Percentiles rank a stretch among this genome's conserved stretches.
These are phyloP conservation scores for Tirmania nivea DNA, from an alignment of 495 filamentous ascomycete species.

Conservation along the genomic window DNA sequence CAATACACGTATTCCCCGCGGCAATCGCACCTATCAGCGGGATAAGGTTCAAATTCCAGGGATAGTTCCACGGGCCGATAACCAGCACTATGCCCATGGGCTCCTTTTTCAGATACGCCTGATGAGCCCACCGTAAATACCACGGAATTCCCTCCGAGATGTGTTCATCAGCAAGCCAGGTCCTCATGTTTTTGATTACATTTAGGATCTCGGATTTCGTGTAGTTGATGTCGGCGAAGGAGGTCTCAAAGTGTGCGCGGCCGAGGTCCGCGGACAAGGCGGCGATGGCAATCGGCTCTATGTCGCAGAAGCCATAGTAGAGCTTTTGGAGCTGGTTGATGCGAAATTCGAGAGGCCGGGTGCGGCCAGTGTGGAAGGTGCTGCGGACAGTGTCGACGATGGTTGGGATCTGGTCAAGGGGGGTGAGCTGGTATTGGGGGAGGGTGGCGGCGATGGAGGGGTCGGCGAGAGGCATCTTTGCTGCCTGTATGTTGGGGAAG, in stretches of 20 bases:
- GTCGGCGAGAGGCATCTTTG: too few relatives aligned
- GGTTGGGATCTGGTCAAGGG: background rate
- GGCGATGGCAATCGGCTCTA: slow-evolving; percentile 41
- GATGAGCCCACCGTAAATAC: slow-evolving; percentile 29
- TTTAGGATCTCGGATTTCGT: slow-evolving; percentile 58
- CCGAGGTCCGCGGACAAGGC: slow-evolving; percentile 53
- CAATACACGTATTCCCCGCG: slow-evolving; percentile 66
- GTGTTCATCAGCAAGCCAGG: slow-evolving; percentile 64
- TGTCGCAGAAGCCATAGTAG: slow-evolving; percentile 76
- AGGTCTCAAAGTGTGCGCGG: slow-evolving; percentile 48
- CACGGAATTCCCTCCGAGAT: slow-evolving; percentile 40
- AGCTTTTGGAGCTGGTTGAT: slow-evolving; percentile 72
- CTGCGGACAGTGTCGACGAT: background rate
- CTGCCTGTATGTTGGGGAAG: background rate
- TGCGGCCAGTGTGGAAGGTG: slow-evolving; percentile 28
- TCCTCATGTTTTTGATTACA: slow-evolving; percentile 48
- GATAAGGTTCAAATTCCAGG: slow-evolving; percentile 53
- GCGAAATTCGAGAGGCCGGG: slow-evolving; percentile 58
- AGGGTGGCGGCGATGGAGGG: background rate
- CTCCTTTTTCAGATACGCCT: slow-evolving; percentile 68
- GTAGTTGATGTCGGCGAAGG: slow-evolving; percentile 50
- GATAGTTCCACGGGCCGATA: slow-evolving; percentile 88
- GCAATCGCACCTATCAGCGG: slow-evolving; percentile 78
- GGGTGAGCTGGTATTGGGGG: background rate
- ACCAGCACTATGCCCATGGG: slow-evolving; percentile 65